Percentiles rank a stretch among this genome's conserved stretches.
These are phyloP conservation scores for Podospora sp. DNA, from an alignment of 495 filamentous ascomycete species.

Conservation along the genomic window DNA sequence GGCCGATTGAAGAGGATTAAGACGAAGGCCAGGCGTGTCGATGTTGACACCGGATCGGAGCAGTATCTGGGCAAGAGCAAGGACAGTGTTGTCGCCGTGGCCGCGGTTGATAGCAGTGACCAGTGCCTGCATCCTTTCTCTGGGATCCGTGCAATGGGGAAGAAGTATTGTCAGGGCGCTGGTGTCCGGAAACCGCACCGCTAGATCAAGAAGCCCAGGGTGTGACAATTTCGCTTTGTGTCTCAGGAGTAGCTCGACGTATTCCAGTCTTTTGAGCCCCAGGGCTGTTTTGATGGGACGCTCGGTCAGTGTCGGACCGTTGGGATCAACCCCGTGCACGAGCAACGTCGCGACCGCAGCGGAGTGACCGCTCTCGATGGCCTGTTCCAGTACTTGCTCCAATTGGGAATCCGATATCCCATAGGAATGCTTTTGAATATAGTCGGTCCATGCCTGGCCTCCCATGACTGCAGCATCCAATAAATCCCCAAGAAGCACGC, in stretches of 20 bases:
- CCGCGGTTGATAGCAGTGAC: neutral
- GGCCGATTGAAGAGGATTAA: slow-evolving; percentile 1
- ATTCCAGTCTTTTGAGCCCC: neutral
- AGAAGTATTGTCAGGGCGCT: neutral
- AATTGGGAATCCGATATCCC: neutral
- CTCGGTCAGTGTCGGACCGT: neutral
- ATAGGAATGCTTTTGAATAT: slow-evolving; percentile 1
- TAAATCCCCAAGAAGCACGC: slow-evolving; percentile 10
- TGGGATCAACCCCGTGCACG: neutral
- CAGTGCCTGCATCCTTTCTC: neutral
- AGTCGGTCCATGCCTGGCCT: neutral
- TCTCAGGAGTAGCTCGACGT: slow-evolving; percentile 1
- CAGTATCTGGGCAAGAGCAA: neutral
- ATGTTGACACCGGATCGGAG: neutral
- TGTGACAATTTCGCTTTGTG: neutral
- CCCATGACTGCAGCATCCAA: slow-evolving; percentile 1
- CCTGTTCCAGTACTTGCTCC: slow-evolving; percentile 1
- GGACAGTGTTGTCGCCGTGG: neutral
- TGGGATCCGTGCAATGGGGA: neutral
- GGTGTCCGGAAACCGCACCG: neutral
- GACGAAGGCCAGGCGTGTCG: neutral
- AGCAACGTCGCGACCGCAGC: neutral
- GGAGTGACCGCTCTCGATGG: neutral
- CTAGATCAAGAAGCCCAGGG: neutral
- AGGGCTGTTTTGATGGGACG: slow-evolving; percentile 5